A percentile compares a stretch with the other conserved stretches of the same genome.
These are phyloP conservation scores for Cardamine chenopodiifolia DNA, from an alignment of 345 rosid species.

Conservation along the genomic window DNA sequence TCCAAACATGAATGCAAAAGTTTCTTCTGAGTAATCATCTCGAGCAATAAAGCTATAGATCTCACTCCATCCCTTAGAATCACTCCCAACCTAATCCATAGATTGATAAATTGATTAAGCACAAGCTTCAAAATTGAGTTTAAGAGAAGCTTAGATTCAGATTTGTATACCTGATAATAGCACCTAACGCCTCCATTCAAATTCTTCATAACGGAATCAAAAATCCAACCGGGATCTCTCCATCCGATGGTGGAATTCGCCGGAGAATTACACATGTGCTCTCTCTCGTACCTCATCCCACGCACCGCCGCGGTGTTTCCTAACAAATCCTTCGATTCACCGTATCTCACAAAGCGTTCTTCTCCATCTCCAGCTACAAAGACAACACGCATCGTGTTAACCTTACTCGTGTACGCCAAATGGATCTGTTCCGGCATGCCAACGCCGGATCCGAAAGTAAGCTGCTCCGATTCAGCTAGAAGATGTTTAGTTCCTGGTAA, in stretches of 20 bases:
- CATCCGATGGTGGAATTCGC: constrained; percentile 80
- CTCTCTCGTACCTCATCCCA: constrained; percentile 74
- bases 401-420: constrained; percentile 57
- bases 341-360: constrained; percentile 70
- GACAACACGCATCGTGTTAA: constrained; percentile 79
- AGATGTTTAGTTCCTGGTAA: constrained; percentile 67
- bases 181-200: constrained; percentile 67
- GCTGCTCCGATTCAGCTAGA: constrained; percentile 55
- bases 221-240: constrained; percentile 97
- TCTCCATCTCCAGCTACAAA: constrained; percentile 70
- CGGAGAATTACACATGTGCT: constrained; percentile 78
- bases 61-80: constrained; percentile 79
- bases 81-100: constrained; percentile 72
- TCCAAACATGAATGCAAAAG: constrained; percentile 83
- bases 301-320: constrained; percentile 49
- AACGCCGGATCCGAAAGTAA: constrained; percentile 56
- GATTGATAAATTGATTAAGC: not conserved
- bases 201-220: constrained; percentile 59
- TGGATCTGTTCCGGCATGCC: constrained; percentile 81
- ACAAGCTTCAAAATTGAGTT: not conserved
- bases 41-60: constrained; percentile 67
- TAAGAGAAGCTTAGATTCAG: not conserved
- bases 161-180: constrained; percentile 61
- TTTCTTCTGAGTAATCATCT: constrained; percentile 55
- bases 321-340: constrained; percentile 55